Evolutionary conservation across 768 basidiomycete genomes (phyloP).

Genomic region (Mrakia gelida): DNA sequence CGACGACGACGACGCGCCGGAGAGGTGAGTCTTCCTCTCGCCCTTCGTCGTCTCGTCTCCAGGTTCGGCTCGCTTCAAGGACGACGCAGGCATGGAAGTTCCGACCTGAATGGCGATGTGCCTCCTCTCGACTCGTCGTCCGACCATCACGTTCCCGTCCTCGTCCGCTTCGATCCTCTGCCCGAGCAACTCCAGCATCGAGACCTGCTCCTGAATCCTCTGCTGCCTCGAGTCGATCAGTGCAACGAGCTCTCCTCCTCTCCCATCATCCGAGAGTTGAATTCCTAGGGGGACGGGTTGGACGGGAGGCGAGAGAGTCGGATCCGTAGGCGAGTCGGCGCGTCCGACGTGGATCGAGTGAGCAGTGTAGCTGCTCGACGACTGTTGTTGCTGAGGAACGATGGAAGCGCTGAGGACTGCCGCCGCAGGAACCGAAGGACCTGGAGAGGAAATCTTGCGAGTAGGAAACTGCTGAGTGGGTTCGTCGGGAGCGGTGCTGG

Average conservation of each 20-base stretch:
- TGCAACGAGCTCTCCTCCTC: not conserved
- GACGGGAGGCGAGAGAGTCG: not conserved
- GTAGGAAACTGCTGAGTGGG: not conserved
- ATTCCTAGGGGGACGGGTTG: not conserved
- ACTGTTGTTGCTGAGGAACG: not conserved
- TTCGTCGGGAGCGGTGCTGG: not conserved
- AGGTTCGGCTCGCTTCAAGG: not conserved
- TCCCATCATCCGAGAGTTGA: not conserved
- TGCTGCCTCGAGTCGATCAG: not conserved
- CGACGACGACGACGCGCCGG: not conserved
- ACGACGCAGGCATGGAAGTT: too few relatives aligned
- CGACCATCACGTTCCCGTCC: constrained; percentile 7
- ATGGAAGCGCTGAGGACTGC: not conserved
- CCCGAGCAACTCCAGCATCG: not conserved
- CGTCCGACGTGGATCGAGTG: not conserved
- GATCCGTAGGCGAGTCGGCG: constrained; percentile 6
- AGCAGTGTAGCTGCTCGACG: not conserved
- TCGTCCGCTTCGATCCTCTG: not conserved
- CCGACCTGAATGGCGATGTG: not conserved
- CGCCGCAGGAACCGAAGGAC: not conserved
- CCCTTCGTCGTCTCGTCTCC: not conserved
- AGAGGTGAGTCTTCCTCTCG: not conserved
- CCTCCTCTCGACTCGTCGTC: constrained; percentile 2
- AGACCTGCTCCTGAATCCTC: constrained; percentile 8
- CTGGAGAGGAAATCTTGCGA: not conserved